Conservation (phyloP, 1,139 yeast species). For the Pichia sp. region DNA sequence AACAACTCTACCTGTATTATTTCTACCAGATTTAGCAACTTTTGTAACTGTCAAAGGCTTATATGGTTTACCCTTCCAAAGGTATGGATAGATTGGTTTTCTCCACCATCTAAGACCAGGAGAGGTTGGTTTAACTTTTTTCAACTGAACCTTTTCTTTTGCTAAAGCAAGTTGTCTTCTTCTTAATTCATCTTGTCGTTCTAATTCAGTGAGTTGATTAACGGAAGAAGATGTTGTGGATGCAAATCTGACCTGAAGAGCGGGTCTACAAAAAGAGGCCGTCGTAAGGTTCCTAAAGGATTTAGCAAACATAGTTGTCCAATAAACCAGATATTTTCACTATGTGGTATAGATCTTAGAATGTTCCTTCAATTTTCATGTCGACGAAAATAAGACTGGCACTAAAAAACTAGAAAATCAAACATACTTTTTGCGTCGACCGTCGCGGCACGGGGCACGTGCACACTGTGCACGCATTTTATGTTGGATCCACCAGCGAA, state of each 20-base stretch:
- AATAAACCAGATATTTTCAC: not conserved
- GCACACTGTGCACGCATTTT: not conserved
- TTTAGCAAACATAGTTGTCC: not conserved
- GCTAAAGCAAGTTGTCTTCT: conserved; percentile 69
- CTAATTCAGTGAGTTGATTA: conserved; percentile 57
- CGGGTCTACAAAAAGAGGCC: not conserved
- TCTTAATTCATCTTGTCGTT: conserved; percentile 67
- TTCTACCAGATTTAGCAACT: conserved; percentile 81
- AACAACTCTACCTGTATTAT: conserved; percentile 80
- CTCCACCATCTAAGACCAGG: conserved; percentile 90
- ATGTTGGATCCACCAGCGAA: not conserved
- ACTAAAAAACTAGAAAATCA: not conserved
- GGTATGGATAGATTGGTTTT: conserved; percentile 79
- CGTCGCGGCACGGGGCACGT: not conserved
- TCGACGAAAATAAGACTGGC: not conserved
- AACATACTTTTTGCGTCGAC: not conserved
- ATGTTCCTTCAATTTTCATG: not conserved
- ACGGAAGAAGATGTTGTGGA: conserved; percentile 8
- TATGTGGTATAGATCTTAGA: not conserved
- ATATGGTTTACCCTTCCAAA: conserved; percentile 81
- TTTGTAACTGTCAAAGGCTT: conserved; percentile 68
- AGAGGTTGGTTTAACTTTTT: conserved; percentile 70
- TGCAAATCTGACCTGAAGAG: conserved; percentile 13
- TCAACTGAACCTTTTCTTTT: conserved; percentile 64
- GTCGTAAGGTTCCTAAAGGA: not conserved